Percentiles rank a stretch among this genome's conserved stretches.
Conservation (phyloP, 2,329 filamentous ascomycete species). For the Alternaria solani region DNA sequence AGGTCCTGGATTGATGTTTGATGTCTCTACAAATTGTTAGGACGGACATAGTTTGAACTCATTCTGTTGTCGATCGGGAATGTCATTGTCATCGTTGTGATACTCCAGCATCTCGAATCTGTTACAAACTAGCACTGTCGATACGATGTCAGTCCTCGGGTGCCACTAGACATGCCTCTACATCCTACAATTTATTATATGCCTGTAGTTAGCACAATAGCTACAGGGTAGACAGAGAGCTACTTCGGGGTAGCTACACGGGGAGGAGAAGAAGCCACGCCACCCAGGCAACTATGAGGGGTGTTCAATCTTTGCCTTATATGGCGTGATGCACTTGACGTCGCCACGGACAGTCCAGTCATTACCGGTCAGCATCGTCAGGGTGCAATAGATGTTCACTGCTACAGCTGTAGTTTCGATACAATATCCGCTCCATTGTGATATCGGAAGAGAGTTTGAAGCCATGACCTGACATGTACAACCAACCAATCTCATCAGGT, state of each 20-base stretch:
- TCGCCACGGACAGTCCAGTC: not conserved
- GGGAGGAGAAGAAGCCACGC: too few relatives aligned
- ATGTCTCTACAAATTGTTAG: not conserved
- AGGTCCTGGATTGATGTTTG: constrained; percentile 5
- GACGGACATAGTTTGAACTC: not conserved
- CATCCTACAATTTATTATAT: too few relatives aligned
- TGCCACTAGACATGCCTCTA: not conserved
- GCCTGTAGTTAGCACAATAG: too few relatives aligned
- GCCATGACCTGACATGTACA: not conserved
- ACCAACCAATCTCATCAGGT: not conserved
- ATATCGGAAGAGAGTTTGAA: not conserved
- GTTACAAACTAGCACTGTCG: not conserved
- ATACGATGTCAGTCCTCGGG: not conserved
- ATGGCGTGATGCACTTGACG: not conserved
- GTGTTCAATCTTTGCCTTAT: too few relatives aligned
- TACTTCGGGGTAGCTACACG: too few relatives aligned
- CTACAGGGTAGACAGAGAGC: too few relatives aligned
- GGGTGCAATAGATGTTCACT: not conserved
- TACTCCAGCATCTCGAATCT: not conserved
- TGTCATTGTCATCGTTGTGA: not conserved
- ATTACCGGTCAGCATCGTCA: not conserved
- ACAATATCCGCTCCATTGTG: not conserved
- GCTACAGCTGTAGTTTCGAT: not conserved
- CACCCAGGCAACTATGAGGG: too few relatives aligned
- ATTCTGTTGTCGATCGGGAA: not conserved